These are phyloP conservation scores for carrot (Daucus carota) DNA, from an alignment of 129 eudicot species.

Conservation along the genomic window DH1_v3.0 NC_030387.2:12490001-12490500, in stretches of 20 bases:
- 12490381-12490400: not conserved
- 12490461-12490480: not conserved
- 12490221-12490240: conserved; percentile 30
- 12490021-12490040: not conserved
- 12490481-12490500: not conserved
- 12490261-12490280: conserved; percentile 15
- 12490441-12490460: not conserved
- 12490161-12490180: conserved; percentile 26
- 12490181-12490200: conserved; percentile 20
- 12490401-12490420: not conserved
- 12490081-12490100: conserved; percentile 35
- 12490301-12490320: conserved; percentile 24
- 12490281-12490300: conserved; percentile 19
- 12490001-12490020: not conserved
- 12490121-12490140: conserved; percentile 15
- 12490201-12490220: conserved; percentile 27
- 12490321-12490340: conserved; percentile 13
- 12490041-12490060: conserved; percentile 17
- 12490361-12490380: not conserved
- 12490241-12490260: conserved; percentile 2
- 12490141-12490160: conserved; percentile 11
- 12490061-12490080: conserved; percentile 23
- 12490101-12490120: conserved; percentile 21
- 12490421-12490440: not conserved
- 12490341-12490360: not conserved